These are phyloP conservation scores for Galeopsis tetrahit DNA, from an alignment of 257 asterid species.

Conservation along the genomic window DNA sequence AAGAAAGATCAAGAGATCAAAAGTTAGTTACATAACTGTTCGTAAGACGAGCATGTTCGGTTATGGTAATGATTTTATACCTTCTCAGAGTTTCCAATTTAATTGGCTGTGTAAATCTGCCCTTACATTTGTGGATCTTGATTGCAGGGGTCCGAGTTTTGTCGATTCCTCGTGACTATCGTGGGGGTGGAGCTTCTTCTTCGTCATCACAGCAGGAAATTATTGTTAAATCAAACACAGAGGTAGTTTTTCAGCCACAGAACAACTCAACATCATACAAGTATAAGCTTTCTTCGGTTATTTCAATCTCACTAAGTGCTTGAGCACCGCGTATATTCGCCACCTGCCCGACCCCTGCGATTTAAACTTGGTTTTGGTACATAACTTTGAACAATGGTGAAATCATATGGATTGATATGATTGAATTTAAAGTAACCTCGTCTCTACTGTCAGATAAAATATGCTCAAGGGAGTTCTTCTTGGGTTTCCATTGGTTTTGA, in stretches of 20 bases:
- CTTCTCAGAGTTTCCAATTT: constrained; percentile 16
- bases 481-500: too few species aligned
- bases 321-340: constrained; percentile 36
- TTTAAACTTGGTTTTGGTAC: background rate
- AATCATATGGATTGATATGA: background rate
- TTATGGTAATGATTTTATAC: constrained; percentile 53
- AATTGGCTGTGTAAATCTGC: background rate
- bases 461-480: too few species aligned
- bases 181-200: constrained; percentile 54
- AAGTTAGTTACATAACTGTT: constrained; percentile 61
- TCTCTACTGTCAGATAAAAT: too few species aligned
- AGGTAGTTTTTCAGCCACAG: constrained; percentile 68
- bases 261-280: constrained; percentile 48
- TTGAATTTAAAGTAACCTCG: background rate
- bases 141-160: constrained; percentile 63
- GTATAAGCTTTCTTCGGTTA: constrained; percentile 66
- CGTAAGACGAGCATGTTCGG: constrained; percentile 74
- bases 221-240: constrained; percentile 65
- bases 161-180: constrained; percentile 69
- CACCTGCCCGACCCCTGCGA: constrained; percentile 1
- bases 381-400: background rate
- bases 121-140: background rate
- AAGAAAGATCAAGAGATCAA: constrained; percentile 76
- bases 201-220: constrained; percentile 63
- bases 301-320: constrained; percentile 69